These are phyloP conservation scores for Prunus padus DNA, from an alignment of 306 rosid species.

Conservation along the genomic window DNA sequence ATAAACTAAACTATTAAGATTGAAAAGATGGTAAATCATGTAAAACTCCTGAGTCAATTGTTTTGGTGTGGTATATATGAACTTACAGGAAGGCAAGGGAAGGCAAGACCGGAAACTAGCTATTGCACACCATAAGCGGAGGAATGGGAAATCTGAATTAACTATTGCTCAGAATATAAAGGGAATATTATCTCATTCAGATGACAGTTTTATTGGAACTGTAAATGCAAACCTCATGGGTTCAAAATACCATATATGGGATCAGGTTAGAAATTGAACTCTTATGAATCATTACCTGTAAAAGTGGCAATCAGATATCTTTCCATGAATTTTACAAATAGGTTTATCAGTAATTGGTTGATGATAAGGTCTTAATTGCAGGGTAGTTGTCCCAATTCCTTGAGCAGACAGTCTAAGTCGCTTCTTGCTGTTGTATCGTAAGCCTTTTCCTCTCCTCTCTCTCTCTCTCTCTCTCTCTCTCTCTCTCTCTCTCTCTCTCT, in stretches of 20 bases:
- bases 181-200: constrained; percentile 54
- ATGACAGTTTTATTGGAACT: constrained; percentile 68
- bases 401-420: constrained; percentile 40
- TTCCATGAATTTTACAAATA: neutral
- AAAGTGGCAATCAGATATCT: neutral
- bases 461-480: neutral
- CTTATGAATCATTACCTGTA: neutral
- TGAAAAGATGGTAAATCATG: neutral
- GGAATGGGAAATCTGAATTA: constrained; percentile 62
- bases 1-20: neutral
- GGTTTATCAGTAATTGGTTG: neutral
- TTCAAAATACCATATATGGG: constrained; percentile 78
- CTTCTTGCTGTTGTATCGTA: constrained; percentile 73
- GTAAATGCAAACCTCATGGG: constrained; percentile 79
- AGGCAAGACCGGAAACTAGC: constrained; percentile 85
- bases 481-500: neutral
- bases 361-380: constrained; percentile 10
- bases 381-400: constrained; percentile 43
- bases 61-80: constrained; percentile 1
- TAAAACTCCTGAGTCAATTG: neutral
- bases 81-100: constrained; percentile 84
- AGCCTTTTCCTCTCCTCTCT: constrained; percentile 14
- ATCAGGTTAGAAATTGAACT: constrained; percentile 49
- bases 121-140: constrained; percentile 64
- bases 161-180: constrained; percentile 59